Percentiles rank a stretch among this genome's conserved stretches.
Evolutionary conservation across 768 basidiomycete genomes (phyloP).

Genomic region (Neoboletus brunneissimus): DNA sequence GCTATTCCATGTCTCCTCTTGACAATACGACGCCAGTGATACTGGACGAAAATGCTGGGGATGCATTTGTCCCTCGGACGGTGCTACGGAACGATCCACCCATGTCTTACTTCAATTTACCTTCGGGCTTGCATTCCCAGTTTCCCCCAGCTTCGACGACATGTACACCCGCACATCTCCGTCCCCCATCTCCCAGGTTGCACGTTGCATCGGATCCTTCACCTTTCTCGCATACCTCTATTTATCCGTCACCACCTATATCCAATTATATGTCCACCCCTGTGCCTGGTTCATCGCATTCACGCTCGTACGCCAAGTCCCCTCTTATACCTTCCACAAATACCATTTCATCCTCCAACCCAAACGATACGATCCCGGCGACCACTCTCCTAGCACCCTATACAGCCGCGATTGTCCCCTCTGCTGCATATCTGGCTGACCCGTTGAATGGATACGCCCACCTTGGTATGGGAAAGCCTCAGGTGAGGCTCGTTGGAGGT

Average conservation of each 20-base stretch:
- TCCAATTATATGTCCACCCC: slow-evolving; percentile 21
- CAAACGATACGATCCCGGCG: slow-evolving; percentile 53
- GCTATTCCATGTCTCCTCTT: slow-evolving; percentile 29
- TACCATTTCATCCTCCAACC: slow-evolving; percentile 41
- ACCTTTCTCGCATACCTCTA: slow-evolving; percentile 18
- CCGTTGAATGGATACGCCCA: slow-evolving; percentile 86
- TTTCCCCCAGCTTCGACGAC: slow-evolving; percentile 5
- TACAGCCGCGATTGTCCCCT: slow-evolving; percentile 61
- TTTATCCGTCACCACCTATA: slow-evolving; percentile 28
- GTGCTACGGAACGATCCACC: slow-evolving; percentile 19
- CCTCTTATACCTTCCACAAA: slow-evolving; percentile 36
- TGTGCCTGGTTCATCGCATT: slow-evolving; percentile 21
- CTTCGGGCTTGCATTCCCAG: slow-evolving; percentile 1
- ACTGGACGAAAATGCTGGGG: slow-evolving; percentile 28
- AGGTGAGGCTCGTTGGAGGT: slow-evolving; percentile 74
- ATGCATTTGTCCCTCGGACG: slow-evolving; percentile 22
- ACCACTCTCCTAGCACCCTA: slow-evolving; percentile 62
- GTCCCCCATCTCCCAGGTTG: slow-evolving; percentile 29
- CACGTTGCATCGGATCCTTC: slow-evolving; percentile 23
- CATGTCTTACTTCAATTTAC: slow-evolving; percentile 9
- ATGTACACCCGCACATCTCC: slow-evolving; percentile 27
- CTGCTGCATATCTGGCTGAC: slow-evolving; percentile 67
- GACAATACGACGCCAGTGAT: slow-evolving; percentile 36
- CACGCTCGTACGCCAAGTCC: slow-evolving; percentile 20
- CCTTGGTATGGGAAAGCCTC: slow-evolving; percentile 79